phyloP scores from a whole-genome alignment of 495 filamentous ascomycete species.

The Wilcoxina mikolae region DNA sequence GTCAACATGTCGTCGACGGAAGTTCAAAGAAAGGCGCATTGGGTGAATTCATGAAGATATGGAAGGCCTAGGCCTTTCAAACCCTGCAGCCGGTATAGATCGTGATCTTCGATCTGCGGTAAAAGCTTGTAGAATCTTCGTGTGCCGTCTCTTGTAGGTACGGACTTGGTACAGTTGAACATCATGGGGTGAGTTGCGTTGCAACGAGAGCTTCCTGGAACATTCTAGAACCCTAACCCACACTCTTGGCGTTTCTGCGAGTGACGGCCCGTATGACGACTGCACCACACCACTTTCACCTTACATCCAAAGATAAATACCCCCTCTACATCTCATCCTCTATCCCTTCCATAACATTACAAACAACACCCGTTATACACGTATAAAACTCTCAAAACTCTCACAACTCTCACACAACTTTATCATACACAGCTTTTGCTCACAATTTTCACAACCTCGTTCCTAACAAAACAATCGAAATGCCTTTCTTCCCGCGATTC shows the following conservation, averaged over 20 bases:
- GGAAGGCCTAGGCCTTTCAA: too few species aligned
- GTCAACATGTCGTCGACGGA: too few species aligned
- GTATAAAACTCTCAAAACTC: background rate
- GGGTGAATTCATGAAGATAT: too few species aligned
- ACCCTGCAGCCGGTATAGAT: too few species aligned
- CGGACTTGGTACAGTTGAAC: too few species aligned
- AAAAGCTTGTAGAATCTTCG: too few species aligned
- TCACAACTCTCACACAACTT: background rate
- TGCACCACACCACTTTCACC: background rate
- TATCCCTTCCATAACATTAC: background rate
- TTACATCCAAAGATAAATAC: conserved; percentile 1
- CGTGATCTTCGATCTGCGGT: too few species aligned
- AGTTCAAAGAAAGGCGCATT: too few species aligned
- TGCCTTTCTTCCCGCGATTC: conserved; percentile 24
- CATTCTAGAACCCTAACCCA: conserved; percentile 1
- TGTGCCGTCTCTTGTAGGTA: too few species aligned
- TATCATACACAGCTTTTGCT: background rate
- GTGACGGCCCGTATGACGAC: background rate
- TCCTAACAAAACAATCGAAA: conserved; percentile 6
- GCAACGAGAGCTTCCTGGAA: too few species aligned
- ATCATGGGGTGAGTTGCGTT: too few species aligned
- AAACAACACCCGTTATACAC: background rate
- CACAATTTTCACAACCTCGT: background rate
- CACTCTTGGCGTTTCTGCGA: background rate
- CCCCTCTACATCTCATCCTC: background rate